phyloP scores from a whole-genome alignment of 352 stramenopile species.

The Phytopythium vexans region DNA sequence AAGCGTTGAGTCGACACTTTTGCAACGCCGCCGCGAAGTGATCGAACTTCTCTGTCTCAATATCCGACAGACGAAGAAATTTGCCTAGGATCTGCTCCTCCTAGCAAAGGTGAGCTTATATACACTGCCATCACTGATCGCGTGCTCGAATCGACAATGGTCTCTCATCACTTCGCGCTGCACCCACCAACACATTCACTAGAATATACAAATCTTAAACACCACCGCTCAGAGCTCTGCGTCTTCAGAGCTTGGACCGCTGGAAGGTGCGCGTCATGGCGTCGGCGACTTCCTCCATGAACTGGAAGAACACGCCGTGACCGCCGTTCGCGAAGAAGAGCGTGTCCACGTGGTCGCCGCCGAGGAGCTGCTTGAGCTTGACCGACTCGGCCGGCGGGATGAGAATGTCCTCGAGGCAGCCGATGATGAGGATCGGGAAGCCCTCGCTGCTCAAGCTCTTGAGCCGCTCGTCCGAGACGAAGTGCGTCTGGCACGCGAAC shows the following conservation, averaged over 20 bases:
- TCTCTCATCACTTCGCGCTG: too few species aligned
- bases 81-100: too few species aligned
- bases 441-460: slow-evolving; percentile 11
- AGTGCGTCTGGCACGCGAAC: slow-evolving; percentile 41
- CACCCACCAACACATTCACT: too few species aligned
- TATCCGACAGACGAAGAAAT: too few species aligned
- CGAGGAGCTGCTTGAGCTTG: slow-evolving; percentile 14
- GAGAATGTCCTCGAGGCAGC: slow-evolving; percentile 27
- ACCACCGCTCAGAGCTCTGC: not conserved
- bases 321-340: slow-evolving; percentile 31
- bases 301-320: slow-evolving; percentile 31
- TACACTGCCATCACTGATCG: too few species aligned
- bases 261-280: slow-evolving; percentile 8
- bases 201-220: too few species aligned
- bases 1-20: slow-evolving; percentile 2
- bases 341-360: slow-evolving; percentile 17
- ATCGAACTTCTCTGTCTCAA: too few species aligned
- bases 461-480: slow-evolving; percentile 35
- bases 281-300: slow-evolving; percentile 26
- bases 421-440: slow-evolving; percentile 39
- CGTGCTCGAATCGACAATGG: too few species aligned
- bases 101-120: too few species aligned
- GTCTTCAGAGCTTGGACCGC: slow-evolving; percentile 9
- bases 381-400: slow-evolving; percentile 34
- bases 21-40: too few species aligned